Conservation (phyloP, 2,329 filamentous ascomycete genomes). For the Pseudogymnoascus sp. region DNA sequence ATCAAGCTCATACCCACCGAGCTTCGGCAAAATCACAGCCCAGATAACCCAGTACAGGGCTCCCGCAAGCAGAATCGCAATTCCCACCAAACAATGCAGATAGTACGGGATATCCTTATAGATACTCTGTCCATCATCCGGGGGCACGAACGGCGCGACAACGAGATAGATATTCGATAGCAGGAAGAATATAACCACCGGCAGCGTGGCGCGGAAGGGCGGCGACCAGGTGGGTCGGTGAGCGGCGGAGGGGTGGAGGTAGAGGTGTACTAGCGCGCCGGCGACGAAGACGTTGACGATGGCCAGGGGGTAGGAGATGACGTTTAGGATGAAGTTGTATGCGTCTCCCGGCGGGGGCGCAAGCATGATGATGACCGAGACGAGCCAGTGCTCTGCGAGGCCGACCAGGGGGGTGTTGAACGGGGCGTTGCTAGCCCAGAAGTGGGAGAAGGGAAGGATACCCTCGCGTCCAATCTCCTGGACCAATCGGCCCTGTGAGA, state of each 20-base stretch:
- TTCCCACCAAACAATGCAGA: constrained; percentile 50
- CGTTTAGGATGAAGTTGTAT: constrained; percentile 55
- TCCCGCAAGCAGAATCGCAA: constrained; percentile 44
- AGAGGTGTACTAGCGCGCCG: constrained; percentile 45
- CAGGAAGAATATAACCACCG: constrained; percentile 50
- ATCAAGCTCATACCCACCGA: constrained; percentile 48
- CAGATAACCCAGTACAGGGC: constrained; percentile 50
- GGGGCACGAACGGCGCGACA: constrained; percentile 50
- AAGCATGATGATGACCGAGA: constrained; percentile 57
- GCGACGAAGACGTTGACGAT: constrained; percentile 49
- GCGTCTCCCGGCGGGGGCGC: constrained; percentile 60
- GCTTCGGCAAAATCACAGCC: constrained; percentile 43
- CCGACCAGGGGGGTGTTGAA: constrained; percentile 55
- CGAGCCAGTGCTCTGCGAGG: constrained; percentile 55
- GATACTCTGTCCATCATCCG: constrained; percentile 42
- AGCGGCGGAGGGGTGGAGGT: constrained; percentile 39
- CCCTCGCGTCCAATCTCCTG: constrained; percentile 60
- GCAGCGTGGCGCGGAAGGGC: constrained; percentile 46
- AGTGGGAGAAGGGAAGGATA: constrained; percentile 52
- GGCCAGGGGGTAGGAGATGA: constrained; percentile 57
- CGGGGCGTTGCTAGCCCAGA: constrained; percentile 57
- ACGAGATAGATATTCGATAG: constrained; percentile 54
- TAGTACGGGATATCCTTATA: constrained; percentile 49
- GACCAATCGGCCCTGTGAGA: constrained; percentile 58
- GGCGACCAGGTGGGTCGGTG: constrained; percentile 45